phyloP scores from a whole-genome alignment of 371 early-diverging fungal species.

The Actinomucor elegans region DNA sequence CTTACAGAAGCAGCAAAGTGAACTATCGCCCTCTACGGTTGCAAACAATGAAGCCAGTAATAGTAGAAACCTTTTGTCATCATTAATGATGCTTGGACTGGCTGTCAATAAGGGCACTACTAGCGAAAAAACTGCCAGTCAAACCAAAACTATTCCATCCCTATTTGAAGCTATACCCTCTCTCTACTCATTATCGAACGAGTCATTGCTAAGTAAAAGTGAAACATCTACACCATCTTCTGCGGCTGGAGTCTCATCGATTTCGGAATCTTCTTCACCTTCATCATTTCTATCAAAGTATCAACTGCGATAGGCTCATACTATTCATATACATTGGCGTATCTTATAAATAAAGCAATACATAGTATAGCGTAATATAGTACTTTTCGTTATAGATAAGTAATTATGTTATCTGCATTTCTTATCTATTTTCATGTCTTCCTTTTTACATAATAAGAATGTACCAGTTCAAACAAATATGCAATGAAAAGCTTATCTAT shows the following conservation, averaged over 20 bases:
- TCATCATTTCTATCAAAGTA: conserved; percentile 4
- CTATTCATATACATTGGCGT: too few relatives aligned
- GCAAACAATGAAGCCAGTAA: neutral
- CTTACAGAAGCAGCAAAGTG: neutral
- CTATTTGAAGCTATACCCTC: conserved; percentile 20
- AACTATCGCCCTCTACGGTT: neutral
- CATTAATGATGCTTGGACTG: conserved; percentile 18
- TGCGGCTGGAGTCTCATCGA: too few relatives aligned
- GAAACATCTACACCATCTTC: neutral
- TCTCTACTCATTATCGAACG: conserved; percentile 9
- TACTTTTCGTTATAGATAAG: too few relatives aligned
- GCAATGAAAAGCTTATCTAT: too few relatives aligned
- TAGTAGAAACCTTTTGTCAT: conserved; percentile 6
- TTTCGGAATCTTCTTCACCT: neutral
- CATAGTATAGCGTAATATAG: too few relatives aligned
- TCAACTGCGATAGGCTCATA: too few relatives aligned
- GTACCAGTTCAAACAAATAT: too few relatives aligned
- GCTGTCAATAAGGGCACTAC: conserved; percentile 3
- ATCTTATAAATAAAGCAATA: too few relatives aligned
- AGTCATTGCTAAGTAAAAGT: neutral
- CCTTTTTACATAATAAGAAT: too few relatives aligned
- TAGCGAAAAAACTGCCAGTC: neutral
- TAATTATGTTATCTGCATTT: too few relatives aligned
- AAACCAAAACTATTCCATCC: conserved; percentile 12
- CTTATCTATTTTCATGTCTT: too few relatives aligned